phyloP scores from a whole-genome alignment of 164 flowering plant genomes.

The Vitis amurensis region DNA sequence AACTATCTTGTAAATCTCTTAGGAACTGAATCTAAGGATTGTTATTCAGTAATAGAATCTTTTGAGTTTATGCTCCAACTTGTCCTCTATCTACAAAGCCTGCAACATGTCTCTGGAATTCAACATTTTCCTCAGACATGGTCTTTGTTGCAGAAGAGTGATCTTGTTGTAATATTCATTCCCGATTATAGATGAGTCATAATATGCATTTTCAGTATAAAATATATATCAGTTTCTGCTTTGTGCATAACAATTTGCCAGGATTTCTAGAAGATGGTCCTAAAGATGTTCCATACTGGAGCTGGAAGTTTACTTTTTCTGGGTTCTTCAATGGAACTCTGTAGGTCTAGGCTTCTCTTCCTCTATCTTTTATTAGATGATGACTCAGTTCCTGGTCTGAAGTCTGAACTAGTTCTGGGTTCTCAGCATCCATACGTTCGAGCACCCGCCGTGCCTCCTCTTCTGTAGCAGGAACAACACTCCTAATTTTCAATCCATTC shows the following conservation, averaged over 20 bases:
- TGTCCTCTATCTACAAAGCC: no score
- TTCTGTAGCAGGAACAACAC: conserved; percentile 46
- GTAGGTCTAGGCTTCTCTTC: background rate
- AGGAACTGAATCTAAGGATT: background rate
- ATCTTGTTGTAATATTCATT: no score
- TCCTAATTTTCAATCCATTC: conserved; percentile 34
- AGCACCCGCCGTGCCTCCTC: conserved; percentile 43
- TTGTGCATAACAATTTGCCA: no score
- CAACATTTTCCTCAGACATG: no score
- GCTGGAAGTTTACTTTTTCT: background rate
- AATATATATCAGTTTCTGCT: no score
- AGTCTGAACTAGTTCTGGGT: background rate
- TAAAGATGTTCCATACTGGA: background rate
- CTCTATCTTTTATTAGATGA: no score
- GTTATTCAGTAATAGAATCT: background rate
- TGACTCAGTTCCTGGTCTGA: no score
- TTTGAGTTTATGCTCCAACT: no score
- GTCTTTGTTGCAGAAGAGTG: no score
- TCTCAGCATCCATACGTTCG: conserved; percentile 47
- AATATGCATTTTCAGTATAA: no score
- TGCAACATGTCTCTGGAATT: no score
- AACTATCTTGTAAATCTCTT: background rate
- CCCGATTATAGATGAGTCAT: no score
- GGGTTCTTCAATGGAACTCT: background rate
- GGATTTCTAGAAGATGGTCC: background rate